Conservation (phyloP, 352 stramenopile genomes). For the Phytophthora multivora region DNA sequence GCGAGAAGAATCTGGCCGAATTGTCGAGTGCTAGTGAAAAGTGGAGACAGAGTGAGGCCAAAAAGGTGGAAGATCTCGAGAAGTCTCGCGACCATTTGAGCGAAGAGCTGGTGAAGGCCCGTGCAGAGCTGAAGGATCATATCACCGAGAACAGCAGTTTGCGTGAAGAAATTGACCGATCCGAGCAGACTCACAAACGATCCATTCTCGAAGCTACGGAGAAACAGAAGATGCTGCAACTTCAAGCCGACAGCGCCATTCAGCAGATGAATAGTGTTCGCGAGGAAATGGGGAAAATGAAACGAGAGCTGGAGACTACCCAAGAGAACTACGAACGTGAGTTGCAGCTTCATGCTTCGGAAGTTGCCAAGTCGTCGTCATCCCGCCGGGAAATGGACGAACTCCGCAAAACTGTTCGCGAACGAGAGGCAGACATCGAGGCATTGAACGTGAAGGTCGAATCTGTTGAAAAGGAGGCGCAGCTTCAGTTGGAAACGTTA, state of each 20-base stretch:
- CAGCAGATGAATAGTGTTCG: constrained; percentile 53
- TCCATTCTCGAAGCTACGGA: constrained; percentile 49
- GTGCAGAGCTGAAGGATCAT: constrained; percentile 61
- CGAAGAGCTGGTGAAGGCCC: constrained; percentile 52
- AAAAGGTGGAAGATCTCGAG: constrained; percentile 52
- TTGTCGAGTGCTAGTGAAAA: constrained; percentile 65
- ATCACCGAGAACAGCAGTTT: constrained; percentile 62
- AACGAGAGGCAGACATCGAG: constrained; percentile 40
- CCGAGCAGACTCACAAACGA: constrained; percentile 43
- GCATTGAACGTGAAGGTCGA: constrained; percentile 49
- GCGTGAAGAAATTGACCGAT: constrained; percentile 65
- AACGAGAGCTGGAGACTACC: constrained; percentile 48
- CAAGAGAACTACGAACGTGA: constrained; percentile 88
- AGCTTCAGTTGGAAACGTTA: constrained; percentile 41
- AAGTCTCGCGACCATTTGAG: constrained; percentile 45
- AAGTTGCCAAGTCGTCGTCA: constrained; percentile 60
- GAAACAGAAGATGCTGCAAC: constrained; percentile 50
- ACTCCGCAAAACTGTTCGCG: constrained; percentile 41
- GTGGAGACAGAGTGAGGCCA: constrained; percentile 60
- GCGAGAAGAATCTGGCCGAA: constrained; percentile 69
- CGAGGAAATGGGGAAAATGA: constrained; percentile 52
- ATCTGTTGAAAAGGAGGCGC: constrained; percentile 42
- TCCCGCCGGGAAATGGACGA: constrained; percentile 62
- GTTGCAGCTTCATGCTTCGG: constrained; percentile 73
- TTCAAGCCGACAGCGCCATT: constrained; percentile 45